phyloP scores from a whole-genome alignment of 2,329 filamentous ascomycete species.

The Emericellopsis cladophorae region DNA sequence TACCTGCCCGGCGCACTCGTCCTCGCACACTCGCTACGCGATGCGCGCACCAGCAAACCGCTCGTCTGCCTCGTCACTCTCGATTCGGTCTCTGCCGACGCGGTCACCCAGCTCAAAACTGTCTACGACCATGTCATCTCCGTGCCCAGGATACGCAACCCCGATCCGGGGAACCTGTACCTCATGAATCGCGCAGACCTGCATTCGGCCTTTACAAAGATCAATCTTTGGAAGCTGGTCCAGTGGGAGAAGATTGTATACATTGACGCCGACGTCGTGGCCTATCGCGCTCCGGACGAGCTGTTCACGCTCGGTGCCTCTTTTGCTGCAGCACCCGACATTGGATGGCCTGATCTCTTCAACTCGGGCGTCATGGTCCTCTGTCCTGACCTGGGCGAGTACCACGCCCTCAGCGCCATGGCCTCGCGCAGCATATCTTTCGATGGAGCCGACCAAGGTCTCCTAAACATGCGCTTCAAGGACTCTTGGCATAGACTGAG shows the following conservation, averaged over 20 bases:
- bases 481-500: slow-evolving; percentile 74
- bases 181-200: slow-evolving; percentile 88
- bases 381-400: slow-evolving; percentile 75
- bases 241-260: slow-evolving; percentile 92
- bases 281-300: slow-evolving; percentile 82
- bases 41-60: slow-evolving; percentile 78
- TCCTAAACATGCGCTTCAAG: slow-evolving; percentile 90
- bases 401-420: slow-evolving; percentile 72
- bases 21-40: slow-evolving; percentile 84
- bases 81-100: slow-evolving; percentile 63
- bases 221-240: slow-evolving; percentile 81
- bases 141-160: slow-evolving; percentile 66
- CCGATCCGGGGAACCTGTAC: slow-evolving; percentile 65
- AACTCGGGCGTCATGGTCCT: slow-evolving; percentile 97
- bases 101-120: slow-evolving; percentile 64
- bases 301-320: slow-evolving; percentile 56
- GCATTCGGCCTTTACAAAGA: slow-evolving; percentile 90
- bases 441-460: slow-evolving; percentile 90
- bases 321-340: slow-evolving; percentile 73
- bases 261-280: slow-evolving; percentile 88
- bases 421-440: slow-evolving; percentile 84
- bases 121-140: slow-evolving; percentile 85
- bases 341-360: slow-evolving; percentile 97
- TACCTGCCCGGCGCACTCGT: slow-evolving; percentile 93
- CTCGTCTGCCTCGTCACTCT: slow-evolving; percentile 74